Percentiles rank a stretch among this genome's conserved stretches.
These are phyloP conservation scores for Ammopiptanthus mongolicus DNA, from an alignment of 306 rosid species.

Conservation along the genomic window DNA sequence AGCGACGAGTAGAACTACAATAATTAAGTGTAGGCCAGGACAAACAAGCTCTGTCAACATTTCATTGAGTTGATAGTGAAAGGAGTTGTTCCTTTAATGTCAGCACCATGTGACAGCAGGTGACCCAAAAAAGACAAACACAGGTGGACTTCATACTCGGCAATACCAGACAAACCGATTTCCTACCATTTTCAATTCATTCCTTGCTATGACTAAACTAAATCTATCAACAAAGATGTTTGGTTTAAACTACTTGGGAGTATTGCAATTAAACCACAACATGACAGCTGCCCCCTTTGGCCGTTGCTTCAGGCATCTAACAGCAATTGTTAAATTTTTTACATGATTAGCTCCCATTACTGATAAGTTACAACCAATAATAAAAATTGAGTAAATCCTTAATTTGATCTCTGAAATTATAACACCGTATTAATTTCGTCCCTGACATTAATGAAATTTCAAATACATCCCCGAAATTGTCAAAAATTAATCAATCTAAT, in stretches of 20 bases:
- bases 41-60: slow-evolving; percentile 22
- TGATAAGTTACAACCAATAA: background rate
- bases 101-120: slow-evolving; percentile 44
- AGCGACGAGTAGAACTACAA: background rate
- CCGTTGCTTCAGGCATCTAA: background rate
- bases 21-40: slow-evolving; percentile 9
- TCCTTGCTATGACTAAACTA: background rate
- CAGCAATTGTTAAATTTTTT: background rate
- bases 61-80: slow-evolving; percentile 25
- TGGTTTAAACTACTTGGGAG: background rate
- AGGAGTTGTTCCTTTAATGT: slow-evolving; percentile 33
- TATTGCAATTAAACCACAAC: background rate
- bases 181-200: background rate
- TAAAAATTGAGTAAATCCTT: no score
- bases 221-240: background rate
- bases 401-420: no score
- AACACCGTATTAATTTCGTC: no score
- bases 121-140: slow-evolving; percentile 10
- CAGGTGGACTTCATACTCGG: slow-evolving; percentile 24
- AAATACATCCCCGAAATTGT: no score
- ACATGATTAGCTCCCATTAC: background rate
- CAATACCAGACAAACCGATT: slow-evolving; percentile 20
- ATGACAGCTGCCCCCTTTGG: background rate
- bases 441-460: no score
- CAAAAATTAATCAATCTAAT: no score